These are phyloP conservation scores for Tolypocladium sp. DNA, from an alignment of 2,329 filamentous ascomycete species.

Conservation along the genomic window DNA sequence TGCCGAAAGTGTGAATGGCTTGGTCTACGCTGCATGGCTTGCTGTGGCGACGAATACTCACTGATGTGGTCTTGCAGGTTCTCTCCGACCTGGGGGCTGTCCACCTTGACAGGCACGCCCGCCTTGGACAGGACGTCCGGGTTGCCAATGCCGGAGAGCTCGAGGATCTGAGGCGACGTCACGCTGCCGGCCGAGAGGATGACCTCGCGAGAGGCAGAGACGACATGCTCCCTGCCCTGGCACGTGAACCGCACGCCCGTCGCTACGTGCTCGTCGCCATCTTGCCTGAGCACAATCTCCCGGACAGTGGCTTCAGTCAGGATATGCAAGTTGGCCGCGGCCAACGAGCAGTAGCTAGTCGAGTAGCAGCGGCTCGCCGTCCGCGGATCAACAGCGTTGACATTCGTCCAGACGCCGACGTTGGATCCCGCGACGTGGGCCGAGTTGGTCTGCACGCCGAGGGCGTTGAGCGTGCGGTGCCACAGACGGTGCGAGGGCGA, in stretches of 20 bases:
- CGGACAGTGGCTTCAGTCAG: constrained; percentile 19
- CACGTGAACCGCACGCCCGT: constrained; percentile 24
- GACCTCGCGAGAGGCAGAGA: constrained; percentile 39
- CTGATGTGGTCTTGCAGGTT: constrained; percentile 38
- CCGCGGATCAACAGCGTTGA: constrained; percentile 37
- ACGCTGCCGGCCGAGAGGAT: constrained; percentile 50
- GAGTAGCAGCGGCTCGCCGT: constrained; percentile 38
- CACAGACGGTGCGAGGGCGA: constrained; percentile 33
- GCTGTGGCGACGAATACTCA: constrained; percentile 5
- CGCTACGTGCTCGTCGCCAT: constrained; percentile 10
- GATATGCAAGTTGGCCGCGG: constrained; percentile 31
- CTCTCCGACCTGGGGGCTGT: constrained; percentile 35
- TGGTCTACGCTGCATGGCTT: background rate
- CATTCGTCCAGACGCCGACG: constrained; percentile 39
- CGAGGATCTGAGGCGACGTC: constrained; percentile 48
- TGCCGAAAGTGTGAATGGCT: constrained; percentile 6
- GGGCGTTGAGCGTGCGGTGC: constrained; percentile 34
- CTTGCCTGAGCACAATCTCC: constrained; percentile 16
- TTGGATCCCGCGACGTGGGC: constrained; percentile 39
- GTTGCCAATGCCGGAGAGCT: constrained; percentile 51
- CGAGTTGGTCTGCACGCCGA: constrained; percentile 30
- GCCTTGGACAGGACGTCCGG: constrained; percentile 24
- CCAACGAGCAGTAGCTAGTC: constrained; percentile 32
- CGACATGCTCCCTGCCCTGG: constrained; percentile 24
- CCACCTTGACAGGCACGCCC: constrained; percentile 26